Base-by-base conservation (phyloP, 306 rosid species). In the Prosopis cineraria region DNA sequence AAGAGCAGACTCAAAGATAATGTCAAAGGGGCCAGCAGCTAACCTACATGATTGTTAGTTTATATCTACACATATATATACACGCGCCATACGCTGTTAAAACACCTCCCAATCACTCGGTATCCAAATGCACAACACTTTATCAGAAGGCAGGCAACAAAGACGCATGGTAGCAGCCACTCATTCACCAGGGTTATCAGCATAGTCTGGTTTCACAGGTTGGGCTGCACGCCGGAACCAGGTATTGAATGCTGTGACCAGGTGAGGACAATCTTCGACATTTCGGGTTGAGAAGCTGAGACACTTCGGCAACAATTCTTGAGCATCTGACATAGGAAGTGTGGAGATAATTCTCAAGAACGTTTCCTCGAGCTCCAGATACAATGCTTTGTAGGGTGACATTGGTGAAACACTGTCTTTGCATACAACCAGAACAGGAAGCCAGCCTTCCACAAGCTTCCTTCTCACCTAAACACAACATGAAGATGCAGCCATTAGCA, bases 371-470 rank as follows among this genome's bases (percentile, higher is more conserved):
- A 95, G 86, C 75, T 95, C 98, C 81, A 83, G 79, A 75, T 84
- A 89, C 24, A 89, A 55, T 0, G 83, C 73, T 84, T 86, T 95
- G 89, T 87, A 83, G 12, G 87, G 87, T 0, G 87, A 86, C 86
- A 91, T 72, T n/a, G 97, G 95, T 5, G 97, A 90, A 63, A 84
- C 84, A 40, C 73, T 87, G 80, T 92, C 98, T 83, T 92, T 95
- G 95, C 98, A 91, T 16, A 88, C 86, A 14, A 92, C 77, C 84
- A 95, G 87, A 81, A 95, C 98, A 0, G 98, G 97, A 64, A 95
- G 97, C 98, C 98, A 95, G 50, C 89, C 85, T 77, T 87, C 87
- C 20, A 95, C 97, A 0, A 95, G 93, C 87, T 88, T 91, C 91
- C 85, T 95, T 74, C 98, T 85, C 53, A 95, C 93, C 98, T 95